Evolutionary conservation across 306 rosid genomes (phyloP).

Genomic region (Albizia julibrissin): DNA sequence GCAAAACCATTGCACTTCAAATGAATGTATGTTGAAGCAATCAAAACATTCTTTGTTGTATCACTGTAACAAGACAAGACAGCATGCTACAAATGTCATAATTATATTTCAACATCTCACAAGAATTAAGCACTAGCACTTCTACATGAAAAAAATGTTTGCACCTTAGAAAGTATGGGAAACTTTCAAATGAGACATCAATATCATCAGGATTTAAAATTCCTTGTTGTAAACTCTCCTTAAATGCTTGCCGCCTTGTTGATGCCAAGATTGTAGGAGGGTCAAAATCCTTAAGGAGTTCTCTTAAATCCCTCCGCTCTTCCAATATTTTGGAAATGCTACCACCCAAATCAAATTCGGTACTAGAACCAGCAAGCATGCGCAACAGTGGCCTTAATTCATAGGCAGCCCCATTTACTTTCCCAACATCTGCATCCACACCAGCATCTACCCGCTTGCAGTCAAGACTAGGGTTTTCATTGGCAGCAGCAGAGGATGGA

Average conservation of each 20-base stretch:
- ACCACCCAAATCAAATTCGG: conserved; percentile 63
- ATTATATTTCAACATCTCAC: conserved; percentile 8
- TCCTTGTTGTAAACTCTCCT: conserved; percentile 64
- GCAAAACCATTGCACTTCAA: conserved; percentile 72
- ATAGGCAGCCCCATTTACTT: conserved; percentile 47
- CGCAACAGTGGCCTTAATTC: conserved; percentile 62
- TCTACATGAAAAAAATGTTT: conserved; percentile 8
- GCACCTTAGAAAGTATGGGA: conserved; percentile 94
- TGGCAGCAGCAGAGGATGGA: conserved; percentile 50
- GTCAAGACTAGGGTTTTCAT: conserved; percentile 60
- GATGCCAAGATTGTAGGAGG: conserved; percentile 57
- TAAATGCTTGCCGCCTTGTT: conserved; percentile 69
- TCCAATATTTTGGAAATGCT: conserved; percentile 70
- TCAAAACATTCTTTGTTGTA: conserved; percentile 73
- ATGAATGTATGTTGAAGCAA: conserved; percentile 76
- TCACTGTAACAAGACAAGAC: conserved; percentile 63
- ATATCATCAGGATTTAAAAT: conserved; percentile 65
- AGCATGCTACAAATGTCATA: conserved; percentile 21
- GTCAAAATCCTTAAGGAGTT: conserved; percentile 61
- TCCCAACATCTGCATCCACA: conserved; percentile 54
- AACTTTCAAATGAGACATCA: conserved; percentile 78
- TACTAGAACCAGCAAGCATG: conserved; percentile 62
- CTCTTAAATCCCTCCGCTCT: conserved; percentile 65
- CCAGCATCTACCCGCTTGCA: conserved; percentile 48
- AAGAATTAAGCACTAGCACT: conserved; percentile 23